phyloP scores from a whole-genome alignment of 768 basidiomycete species.

The Tricholoma hemisulphureum region DNA sequence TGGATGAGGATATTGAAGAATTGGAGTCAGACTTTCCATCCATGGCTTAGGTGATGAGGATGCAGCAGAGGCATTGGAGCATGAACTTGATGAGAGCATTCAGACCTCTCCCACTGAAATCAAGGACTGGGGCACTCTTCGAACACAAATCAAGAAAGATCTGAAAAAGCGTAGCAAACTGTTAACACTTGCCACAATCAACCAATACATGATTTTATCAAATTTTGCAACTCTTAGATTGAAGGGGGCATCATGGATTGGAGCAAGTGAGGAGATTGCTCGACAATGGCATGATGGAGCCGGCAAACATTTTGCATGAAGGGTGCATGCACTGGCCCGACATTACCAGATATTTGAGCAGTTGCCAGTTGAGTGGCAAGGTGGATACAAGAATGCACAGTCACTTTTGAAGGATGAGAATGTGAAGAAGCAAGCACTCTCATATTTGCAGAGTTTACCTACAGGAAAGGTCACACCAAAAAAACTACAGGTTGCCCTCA shows the following conservation, averaged over 20 bases:
- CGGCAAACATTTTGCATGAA: constrained; percentile 25
- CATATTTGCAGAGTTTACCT: constrained; percentile 20
- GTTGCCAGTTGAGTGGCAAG: constrained; percentile 27
- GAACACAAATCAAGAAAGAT: constrained; percentile 18
- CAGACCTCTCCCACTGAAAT: not conserved
- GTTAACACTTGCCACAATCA: constrained; percentile 15
- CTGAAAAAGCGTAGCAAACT: constrained; percentile 15
- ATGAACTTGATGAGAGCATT: constrained; percentile 13
- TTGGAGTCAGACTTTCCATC: not conserved
- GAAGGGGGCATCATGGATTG: constrained; percentile 19
- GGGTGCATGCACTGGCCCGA: constrained; percentile 24
- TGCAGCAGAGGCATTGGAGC: constrained; percentile 16
- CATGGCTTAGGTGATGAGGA: not conserved
- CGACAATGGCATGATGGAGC: constrained; percentile 24
- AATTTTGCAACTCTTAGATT: constrained; percentile 26
- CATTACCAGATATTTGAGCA: constrained; percentile 33
- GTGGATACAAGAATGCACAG: constrained; percentile 17
- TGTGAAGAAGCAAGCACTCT: constrained; percentile 9
- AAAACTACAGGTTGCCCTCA: constrained; percentile 23
- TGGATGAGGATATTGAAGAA: not conserved
- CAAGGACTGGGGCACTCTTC: constrained; percentile 14
- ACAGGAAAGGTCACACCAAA: constrained; percentile 30
- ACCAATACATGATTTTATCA: constrained; percentile 19
- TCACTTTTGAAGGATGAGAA: constrained; percentile 23
- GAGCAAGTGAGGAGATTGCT: constrained; percentile 26